phyloP scores from a whole-genome alignment of 208 protist genomes.

The Leishmania tarentolae region DNA sequence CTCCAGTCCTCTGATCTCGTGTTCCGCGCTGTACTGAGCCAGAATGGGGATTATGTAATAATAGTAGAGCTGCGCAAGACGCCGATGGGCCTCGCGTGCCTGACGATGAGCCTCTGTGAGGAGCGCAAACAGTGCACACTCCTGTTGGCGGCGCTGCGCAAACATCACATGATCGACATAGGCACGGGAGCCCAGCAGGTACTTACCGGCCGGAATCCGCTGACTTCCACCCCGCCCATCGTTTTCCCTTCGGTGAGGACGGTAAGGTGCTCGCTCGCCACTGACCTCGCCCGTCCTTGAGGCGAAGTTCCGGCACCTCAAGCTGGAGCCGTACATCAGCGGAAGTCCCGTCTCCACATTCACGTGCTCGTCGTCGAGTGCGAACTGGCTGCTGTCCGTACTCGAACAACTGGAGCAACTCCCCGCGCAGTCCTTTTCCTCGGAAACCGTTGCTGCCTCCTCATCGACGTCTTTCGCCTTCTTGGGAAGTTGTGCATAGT shows the following conservation, averaged over 20 bases:
- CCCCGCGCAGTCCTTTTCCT: neutral
- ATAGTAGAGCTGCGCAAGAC: slow-evolving; percentile 53
- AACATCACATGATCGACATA: slow-evolving; percentile 63
- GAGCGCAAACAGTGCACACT: slow-evolving; percentile 55
- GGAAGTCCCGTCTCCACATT: slow-evolving; percentile 1
- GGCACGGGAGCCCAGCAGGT: slow-evolving; percentile 39
- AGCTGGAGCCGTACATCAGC: neutral
- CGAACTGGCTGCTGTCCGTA: neutral
- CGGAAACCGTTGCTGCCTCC: neutral
- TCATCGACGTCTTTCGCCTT: neutral
- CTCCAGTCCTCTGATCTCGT: slow-evolving; percentile 15
- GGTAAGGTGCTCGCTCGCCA: neutral
- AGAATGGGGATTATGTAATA: slow-evolving; percentile 57
- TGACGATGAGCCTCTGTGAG: slow-evolving; percentile 49
- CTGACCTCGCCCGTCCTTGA: neutral
- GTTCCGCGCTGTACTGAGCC: slow-evolving; percentile 7
- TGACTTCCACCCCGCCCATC: neutral
- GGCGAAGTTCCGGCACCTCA: neutral
- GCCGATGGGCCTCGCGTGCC: slow-evolving; percentile 35
- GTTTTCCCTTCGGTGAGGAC: neutral
- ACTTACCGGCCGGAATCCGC: slow-evolving; percentile 11
- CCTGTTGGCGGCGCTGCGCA: slow-evolving; percentile 48
- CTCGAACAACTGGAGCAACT: slow-evolving; percentile 10
- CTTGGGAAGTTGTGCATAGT: slow-evolving; percentile 1
- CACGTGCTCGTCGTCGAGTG: slow-evolving; percentile 2